phyloP scores from a whole-genome alignment of 345 rosid genomes.

The Nasturtium officinale region DNA sequence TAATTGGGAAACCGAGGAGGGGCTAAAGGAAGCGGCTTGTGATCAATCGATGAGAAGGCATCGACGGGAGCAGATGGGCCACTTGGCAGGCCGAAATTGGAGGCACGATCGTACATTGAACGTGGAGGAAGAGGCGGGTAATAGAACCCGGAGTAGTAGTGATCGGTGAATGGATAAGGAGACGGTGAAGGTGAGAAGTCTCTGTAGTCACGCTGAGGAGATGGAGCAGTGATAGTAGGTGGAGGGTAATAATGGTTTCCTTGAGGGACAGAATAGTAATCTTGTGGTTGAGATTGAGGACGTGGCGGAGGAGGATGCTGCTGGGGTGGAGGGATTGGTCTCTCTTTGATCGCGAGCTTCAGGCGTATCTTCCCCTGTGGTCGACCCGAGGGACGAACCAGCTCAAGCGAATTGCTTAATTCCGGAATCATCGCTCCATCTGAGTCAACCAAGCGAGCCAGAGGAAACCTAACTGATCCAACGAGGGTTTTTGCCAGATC shows the following conservation, averaged over 20 bases:
- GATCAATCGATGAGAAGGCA: conserved; percentile 43
- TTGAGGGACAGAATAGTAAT: conserved; percentile 50
- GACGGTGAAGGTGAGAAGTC: conserved; percentile 43
- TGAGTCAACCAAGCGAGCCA: conserved; percentile 53
- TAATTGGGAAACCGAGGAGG: conserved; percentile 38
- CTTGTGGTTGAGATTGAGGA: conserved; percentile 42
- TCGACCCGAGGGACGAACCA: conserved; percentile 68
- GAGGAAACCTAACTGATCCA: conserved; percentile 59
- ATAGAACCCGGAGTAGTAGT: conserved; percentile 50
- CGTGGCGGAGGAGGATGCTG: conserved; percentile 42
- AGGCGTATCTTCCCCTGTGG: conserved; percentile 65
- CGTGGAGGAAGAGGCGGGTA: conserved; percentile 51
- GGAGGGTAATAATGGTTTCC: conserved; percentile 50
- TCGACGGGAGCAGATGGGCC: conserved; percentile 63
- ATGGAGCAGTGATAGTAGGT: conserved; percentile 30
- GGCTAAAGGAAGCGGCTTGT: conserved; percentile 41
- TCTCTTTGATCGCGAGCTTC: conserved; percentile 48
- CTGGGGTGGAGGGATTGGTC: conserved; percentile 47
- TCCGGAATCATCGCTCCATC: conserved; percentile 40
- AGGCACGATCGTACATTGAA: conserved; percentile 46
- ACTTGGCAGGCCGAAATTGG: conserved; percentile 39
- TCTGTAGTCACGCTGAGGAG: conserved; percentile 50
- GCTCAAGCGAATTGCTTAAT: conserved; percentile 46
- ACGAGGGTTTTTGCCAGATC: conserved; percentile 59
- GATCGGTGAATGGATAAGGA: conserved; percentile 42